Base-by-base conservation (phyloP, 768 basidiomycete species). In the Pisolithus tinctorius region DNA sequence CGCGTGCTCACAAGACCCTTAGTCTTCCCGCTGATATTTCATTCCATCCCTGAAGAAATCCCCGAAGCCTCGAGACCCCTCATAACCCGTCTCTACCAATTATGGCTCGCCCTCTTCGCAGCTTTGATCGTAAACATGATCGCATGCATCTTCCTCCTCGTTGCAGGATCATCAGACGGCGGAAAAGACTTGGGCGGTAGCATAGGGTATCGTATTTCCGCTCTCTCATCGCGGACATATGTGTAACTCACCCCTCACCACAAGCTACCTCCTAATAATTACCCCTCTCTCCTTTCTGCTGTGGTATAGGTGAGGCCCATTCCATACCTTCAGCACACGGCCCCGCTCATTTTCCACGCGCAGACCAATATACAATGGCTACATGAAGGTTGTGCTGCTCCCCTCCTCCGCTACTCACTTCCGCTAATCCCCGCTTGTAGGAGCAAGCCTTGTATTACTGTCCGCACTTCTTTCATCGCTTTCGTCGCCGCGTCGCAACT, bases 351-450 rank as follows among this genome's bases (percentile, higher is more conserved):
- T 50, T 53, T 27, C 49, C 47, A 31, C 29, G 55, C 14, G 36
- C 62, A 92, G 92, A 62, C 94, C 95, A 14, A 89, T 94, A 64
- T 98, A 98, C 74, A 94, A 96, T 60, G 94, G 90, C 49, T 95
- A 92, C 74, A 91, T 93, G 84, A 95, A 96, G 80, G 94, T 86
- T 61, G 34, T 14, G 13, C 34, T 34, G 4, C 11, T 34, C 11
- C 14, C 11, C 34, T 34, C 64, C 74, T 51, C 34, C 48, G 36
- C 40, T 39, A 26, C 41, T 39, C 37, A 37, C 60, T 43, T 56
- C 34, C 54, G 20, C 54, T 70, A 40, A 64, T 51, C n/a, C 23
- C 11, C 14, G 16, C 41, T 38, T 55, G 54, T 69, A 93, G 91
- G 90, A 93, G 73, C 91, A 93, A 82, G 81, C 92, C 3, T 70